Evolutionary conservation across 352 stramenopile genomes (phyloP).

Genomic region (Globisporangium emineosum): DNA sequence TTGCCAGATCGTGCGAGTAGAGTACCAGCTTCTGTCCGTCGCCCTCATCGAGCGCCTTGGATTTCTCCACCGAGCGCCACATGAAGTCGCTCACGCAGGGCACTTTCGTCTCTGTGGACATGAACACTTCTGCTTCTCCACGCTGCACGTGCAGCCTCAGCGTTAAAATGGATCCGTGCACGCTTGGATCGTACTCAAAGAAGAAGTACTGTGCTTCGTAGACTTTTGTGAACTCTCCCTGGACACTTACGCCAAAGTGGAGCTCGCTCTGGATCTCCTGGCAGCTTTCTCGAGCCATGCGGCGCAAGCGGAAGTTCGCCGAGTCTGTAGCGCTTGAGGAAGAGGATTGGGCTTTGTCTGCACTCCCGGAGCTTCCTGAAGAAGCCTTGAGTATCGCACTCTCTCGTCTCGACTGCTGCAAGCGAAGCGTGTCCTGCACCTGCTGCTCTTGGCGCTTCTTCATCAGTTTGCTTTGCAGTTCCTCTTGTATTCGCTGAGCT

Average conservation of each 20-base stretch:
- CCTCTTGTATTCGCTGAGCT: conserved; percentile 39
- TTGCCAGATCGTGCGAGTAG: conserved; percentile 48
- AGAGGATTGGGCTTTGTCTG: background rate
- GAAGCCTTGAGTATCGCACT: conserved; percentile 7
- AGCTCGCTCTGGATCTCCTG: conserved; percentile 48
- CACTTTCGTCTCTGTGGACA: conserved; percentile 66
- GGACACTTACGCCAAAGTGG: conserved; percentile 38
- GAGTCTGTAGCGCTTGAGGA: conserved; percentile 11
- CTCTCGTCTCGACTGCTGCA: conserved; percentile 28
- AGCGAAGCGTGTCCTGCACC: conserved; percentile 36
- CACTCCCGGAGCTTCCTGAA: background rate
- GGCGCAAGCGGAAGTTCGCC: conserved; percentile 42
- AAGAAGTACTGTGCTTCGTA: conserved; percentile 46
- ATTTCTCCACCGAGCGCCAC: conserved; percentile 44
- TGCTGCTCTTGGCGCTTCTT: conserved; percentile 67
- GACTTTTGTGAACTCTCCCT: conserved; percentile 22
- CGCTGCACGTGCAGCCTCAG: conserved; percentile 41
- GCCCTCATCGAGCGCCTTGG: conserved; percentile 17
- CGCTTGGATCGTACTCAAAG: conserved; percentile 41
- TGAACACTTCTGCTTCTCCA: conserved; percentile 60
- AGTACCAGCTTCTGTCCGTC: conserved; percentile 49
- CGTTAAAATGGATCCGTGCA: conserved; percentile 50
- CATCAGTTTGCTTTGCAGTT: conserved; percentile 47
- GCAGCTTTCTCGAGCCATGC: conserved; percentile 54
- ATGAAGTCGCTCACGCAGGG: conserved; percentile 66